Base-by-base conservation (phyloP, 2,329 filamentous ascomycete species). In the Talaromyces sp. region DNA sequence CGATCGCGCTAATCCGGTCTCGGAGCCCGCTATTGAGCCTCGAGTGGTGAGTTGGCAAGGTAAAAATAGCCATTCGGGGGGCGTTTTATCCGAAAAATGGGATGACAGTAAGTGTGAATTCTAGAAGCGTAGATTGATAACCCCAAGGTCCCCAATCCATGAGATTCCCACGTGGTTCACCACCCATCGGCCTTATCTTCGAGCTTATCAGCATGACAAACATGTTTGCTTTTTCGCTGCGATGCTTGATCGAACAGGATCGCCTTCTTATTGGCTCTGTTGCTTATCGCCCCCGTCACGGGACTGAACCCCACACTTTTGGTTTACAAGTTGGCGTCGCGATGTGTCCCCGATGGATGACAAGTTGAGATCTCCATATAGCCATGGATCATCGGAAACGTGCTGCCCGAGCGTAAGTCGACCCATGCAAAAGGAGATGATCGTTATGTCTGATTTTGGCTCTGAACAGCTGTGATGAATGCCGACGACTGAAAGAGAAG, bases 401-500 rank as follows among this genome's bases (percentile, higher is more conserved):
- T 11, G 49, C 49, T 9, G 41, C 49, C 6, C 27, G 49, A 42
- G 53, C 53, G 53, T 55, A n/a, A 47, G 53, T 55, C 14, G 8
- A 6, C 8, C 16, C 11, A 11, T 10, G 4, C 47, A 7, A 39
- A 39, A 19, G 11, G 4, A 16, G 32, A 7, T 3, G 13, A 36
- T 36, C 33, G 17, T 50, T 17, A 37, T 13, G 33, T 43, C 16
- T 46, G 22, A 47, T 11, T 46, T 7, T 36, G 10, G n/a, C 8
- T 10, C 19, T 27, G 24, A n/a, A 27, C 22, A 56, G 54, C 13
- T 56, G 54, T 41, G 54, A 56, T 39, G 54, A 54, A 22, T 56
- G 54, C 32, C 44, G 51, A 30, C 47, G 51, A 7, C 30, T 54
- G 27, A 56, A 56, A 24, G 54, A 56, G 54, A 56, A 56, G 40